These are phyloP conservation scores for Nannochloropsis salina DNA, from an alignment of 108 stramenopile species.

Conservation along the genomic window DNA sequence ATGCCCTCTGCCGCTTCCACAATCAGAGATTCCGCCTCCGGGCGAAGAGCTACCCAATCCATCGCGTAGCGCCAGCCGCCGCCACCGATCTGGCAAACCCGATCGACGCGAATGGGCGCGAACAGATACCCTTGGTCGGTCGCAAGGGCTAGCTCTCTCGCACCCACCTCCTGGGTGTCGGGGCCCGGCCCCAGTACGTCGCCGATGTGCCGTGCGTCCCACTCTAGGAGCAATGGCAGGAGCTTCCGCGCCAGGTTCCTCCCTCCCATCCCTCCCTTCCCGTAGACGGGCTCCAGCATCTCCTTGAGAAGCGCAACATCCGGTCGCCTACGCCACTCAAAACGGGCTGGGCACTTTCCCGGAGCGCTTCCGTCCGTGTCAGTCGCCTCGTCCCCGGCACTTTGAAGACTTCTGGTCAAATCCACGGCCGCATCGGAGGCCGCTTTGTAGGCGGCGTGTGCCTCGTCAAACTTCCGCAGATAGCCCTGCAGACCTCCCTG, in stretches of 20 bases:
- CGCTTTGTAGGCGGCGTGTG: background rate
- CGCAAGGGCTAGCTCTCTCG: background rate
- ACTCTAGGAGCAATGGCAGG: constrained; percentile 10
- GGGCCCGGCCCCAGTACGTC: background rate
- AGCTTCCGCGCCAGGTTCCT: constrained; percentile 9
- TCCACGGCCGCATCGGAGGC: background rate
- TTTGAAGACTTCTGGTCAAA: too few relatives aligned
- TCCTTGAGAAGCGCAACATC: background rate
- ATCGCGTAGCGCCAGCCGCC: background rate
- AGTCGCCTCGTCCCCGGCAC: background rate
- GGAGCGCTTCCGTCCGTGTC: background rate
- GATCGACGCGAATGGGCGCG: background rate
- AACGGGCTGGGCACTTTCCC: background rate
- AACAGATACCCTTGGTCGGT: background rate
- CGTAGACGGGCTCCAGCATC: constrained; percentile 3
- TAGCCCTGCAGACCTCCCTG: background rate
- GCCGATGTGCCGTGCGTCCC: background rate
- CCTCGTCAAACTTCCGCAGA: background rate
- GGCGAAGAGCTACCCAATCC: background rate
- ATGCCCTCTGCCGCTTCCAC: background rate
- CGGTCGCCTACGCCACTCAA: background rate
- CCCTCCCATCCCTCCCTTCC: background rate
- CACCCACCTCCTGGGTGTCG: background rate
- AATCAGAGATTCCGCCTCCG: background rate
- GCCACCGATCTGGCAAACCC: background rate